phyloP scores from a whole-genome alignment of 495 filamentous ascomycete genomes.

The Hamigera avellanea region DNA sequence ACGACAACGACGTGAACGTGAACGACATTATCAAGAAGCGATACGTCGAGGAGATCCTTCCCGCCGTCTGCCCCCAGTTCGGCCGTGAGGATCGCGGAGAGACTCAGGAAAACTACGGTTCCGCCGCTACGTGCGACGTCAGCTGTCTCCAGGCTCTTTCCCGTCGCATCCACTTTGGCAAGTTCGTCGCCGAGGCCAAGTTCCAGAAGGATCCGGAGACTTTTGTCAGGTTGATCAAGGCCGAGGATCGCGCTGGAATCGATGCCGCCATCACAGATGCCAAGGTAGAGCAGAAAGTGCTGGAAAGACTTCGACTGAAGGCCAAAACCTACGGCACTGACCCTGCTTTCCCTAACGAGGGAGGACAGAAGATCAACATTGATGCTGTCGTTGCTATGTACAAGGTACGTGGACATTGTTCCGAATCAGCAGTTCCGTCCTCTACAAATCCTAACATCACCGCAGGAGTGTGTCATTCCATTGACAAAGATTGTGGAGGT shows the following conservation, averaged over 20 bases:
- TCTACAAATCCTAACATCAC: slow-evolving; percentile 5
- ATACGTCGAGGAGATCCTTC: slow-evolving; percentile 77
- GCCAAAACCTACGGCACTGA: slow-evolving; percentile 92
- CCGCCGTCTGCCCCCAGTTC: slow-evolving; percentile 63
- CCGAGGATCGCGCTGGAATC: slow-evolving; percentile 66
- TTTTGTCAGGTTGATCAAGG: slow-evolving; percentile 71
- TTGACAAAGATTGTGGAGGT: slow-evolving; percentile 96
- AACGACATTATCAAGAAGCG: slow-evolving; percentile 76
- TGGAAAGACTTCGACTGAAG: slow-evolving; percentile 80
- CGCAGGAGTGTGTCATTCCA: slow-evolving; percentile 79
- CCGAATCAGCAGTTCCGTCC: no score
- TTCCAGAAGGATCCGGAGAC: slow-evolving; percentile 71
- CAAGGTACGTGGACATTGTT: slow-evolving; percentile 37
- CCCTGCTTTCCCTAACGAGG: slow-evolving; percentile 52
- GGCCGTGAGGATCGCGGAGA: slow-evolving; percentile 70
- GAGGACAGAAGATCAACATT: slow-evolving; percentile 68
- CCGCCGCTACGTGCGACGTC: slow-evolving; percentile 84
- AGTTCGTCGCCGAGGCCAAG: slow-evolving; percentile 98
- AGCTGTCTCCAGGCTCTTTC: slow-evolving; percentile 83
- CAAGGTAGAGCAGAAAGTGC: slow-evolving; percentile 81
- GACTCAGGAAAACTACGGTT: slow-evolving; percentile 89
- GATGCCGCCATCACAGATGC: slow-evolving; percentile 83
- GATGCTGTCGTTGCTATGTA: slow-evolving; percentile 94
- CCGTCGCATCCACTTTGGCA: slow-evolving; percentile 91
- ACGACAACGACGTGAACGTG: slow-evolving; percentile 84